Base-by-base conservation (phyloP, 2,329 filamentous ascomycete species). In the Apiospora aurea region DNA sequence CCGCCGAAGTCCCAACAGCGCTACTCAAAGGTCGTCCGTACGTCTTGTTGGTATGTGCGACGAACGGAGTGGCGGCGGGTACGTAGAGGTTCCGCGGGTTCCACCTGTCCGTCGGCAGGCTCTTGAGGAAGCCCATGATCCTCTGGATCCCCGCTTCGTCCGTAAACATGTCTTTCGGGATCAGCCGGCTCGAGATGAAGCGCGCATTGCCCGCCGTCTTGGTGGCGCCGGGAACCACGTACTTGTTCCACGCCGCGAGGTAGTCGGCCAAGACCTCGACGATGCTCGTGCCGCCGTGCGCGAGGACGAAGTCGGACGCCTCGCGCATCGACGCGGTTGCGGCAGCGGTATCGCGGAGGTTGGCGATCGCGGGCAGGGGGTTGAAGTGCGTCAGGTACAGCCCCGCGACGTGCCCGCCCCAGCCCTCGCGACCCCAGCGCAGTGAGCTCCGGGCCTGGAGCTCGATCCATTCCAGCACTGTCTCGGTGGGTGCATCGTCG, bases 381-480 rank as follows among this genome's bases (percentile, higher is more conserved):
- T 76, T 78, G 72, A 78, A 74, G 41, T 78, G 74, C 29, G 74
- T 76, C 16, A 78, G 64, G 64, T 74, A 77, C 4, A 72, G 21
- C 13, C 76, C 76, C 13, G 67, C 76, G 10, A 74, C 75, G 47
- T 76, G 76, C 0, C 74, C 75, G 61, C 76, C 76, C 76, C 76
- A 76, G 34, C 76, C 76, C 61, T 78, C 71, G 18, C 71, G 73
- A 6, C 76, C 75, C 76, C 76, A 78, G 34, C 51, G 46, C 10
- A 75, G 67, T 14, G 76, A 76, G 21, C 75, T 61, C 6, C 73
- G 71, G 2, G 74, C 72, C 69, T 76, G 73, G 7, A 77, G 53
- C 70, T 74, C 71, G 24, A 77, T 75, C 76, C 75, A 85, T 71
- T 80, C 78, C 18, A 78, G 70, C 18, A 80, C 79, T 1, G 74